Percentiles rank a stretch among this genome's conserved stretches.
Conservation (phyloP, 495 filamentous ascomycete genomes). For the Daldinia vernicosa region DNA sequence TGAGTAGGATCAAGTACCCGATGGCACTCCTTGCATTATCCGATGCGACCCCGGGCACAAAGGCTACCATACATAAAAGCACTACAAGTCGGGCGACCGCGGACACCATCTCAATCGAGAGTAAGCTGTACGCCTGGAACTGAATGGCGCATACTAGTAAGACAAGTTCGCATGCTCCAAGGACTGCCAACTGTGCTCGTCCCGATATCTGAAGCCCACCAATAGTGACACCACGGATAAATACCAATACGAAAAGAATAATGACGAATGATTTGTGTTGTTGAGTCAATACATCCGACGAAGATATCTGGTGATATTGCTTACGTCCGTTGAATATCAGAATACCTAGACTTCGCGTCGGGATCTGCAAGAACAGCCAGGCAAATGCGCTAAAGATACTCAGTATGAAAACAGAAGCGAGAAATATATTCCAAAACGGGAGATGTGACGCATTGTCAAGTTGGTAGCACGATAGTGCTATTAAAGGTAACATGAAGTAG, state of each 20-base stretch:
- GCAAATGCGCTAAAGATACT: conserved; percentile 30
- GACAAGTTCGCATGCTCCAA: conserved; percentile 75
- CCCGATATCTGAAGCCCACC: conserved; percentile 80
- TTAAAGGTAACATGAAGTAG: conserved; percentile 75
- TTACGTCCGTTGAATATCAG: conserved; percentile 76
- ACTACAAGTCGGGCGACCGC: neutral
- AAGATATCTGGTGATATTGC: conserved; percentile 75
- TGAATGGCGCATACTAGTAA: neutral
- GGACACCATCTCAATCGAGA: neutral
- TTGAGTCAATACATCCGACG: conserved; percentile 72
- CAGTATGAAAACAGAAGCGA: neutral
- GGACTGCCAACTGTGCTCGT: conserved; percentile 75
- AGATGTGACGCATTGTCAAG: conserved; percentile 67
- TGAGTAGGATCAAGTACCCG: neutral
- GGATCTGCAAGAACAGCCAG: conserved; percentile 70
- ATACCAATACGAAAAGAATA: conserved; percentile 71
- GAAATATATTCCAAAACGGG: conserved; percentile 61
- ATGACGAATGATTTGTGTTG: conserved; percentile 71
- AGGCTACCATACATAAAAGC: neutral
- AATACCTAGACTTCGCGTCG: conserved; percentile 69
- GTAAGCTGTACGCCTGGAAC: neutral
- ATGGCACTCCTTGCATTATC: neutral
- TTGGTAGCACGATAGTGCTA: conserved; percentile 76
- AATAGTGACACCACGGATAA: conserved; percentile 74
- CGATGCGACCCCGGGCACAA: neutral